Conservation (phyloP, 1,284 basidiomycete genomes). For the Puccinia hordei region DNA sequence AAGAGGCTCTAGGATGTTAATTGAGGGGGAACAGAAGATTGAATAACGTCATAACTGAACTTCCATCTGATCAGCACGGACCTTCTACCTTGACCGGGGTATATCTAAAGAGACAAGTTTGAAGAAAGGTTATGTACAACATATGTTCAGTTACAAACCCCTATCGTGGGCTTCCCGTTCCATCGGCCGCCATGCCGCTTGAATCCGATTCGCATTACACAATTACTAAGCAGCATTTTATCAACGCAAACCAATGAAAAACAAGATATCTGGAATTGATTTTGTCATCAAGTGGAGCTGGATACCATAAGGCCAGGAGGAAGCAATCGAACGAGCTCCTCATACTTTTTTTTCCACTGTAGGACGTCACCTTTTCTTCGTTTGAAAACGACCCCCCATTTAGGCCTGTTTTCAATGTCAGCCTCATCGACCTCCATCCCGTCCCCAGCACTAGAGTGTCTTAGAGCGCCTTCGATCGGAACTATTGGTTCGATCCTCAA, state of each 20-base stretch:
- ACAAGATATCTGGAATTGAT: no score
- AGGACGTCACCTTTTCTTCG: slow-evolving; percentile 40
- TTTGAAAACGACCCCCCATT: slow-evolving; percentile 42
- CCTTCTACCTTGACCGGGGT: no score
- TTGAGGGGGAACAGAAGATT: no score
- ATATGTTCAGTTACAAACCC: not conserved
- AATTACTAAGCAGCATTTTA: no score
- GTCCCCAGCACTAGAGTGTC: not conserved
- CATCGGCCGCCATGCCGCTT: not conserved
- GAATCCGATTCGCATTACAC: not conserved
- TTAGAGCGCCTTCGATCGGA: not conserved
- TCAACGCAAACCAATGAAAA: not conserved
- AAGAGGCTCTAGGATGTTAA: no score
- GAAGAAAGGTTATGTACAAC: not conserved
- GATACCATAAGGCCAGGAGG: slow-evolving; percentile 30
- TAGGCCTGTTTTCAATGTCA: not conserved
- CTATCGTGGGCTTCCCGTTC: not conserved
- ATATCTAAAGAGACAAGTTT: no score
- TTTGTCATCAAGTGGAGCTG: not conserved
- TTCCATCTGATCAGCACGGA: no score
- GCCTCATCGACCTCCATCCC: slow-evolving; percentile 35
- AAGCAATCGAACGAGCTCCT: slow-evolving; percentile 20
- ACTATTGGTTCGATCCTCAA: slow-evolving; percentile 28
- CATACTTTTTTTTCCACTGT: slow-evolving; percentile 47
- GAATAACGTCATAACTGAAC: no score